Percentiles rank a stretch among this genome's conserved stretches.
phyloP scores from a whole-genome alignment of 2,329 filamentous ascomycete species.

The Claviceps sp. region DNA sequence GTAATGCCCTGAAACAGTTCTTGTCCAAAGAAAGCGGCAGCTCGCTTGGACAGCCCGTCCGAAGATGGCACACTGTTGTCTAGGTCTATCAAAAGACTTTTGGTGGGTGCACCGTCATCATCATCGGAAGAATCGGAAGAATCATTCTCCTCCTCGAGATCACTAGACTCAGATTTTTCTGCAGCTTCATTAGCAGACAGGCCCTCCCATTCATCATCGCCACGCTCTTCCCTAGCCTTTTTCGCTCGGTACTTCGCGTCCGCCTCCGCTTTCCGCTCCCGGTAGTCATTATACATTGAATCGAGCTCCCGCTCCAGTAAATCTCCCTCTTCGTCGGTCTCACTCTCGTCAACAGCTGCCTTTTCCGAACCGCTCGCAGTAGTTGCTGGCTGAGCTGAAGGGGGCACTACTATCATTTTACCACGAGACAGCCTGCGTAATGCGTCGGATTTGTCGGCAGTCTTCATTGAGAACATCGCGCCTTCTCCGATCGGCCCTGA shows the following conservation, averaged over 20 bases:
- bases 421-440: conserved; percentile 50
- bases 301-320: conserved; percentile 75
- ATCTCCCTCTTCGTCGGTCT: conserved; percentile 70
- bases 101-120: conserved; percentile 14
- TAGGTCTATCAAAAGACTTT: conserved; percentile 23
- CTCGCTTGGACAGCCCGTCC: conserved; percentile 60
- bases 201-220: conserved; percentile 86
- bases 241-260: conserved; percentile 89
- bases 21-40: conserved; percentile 82
- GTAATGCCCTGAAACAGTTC: conserved; percentile 68
- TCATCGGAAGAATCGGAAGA: conserved; percentile 23
- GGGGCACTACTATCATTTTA: conserved; percentile 58
- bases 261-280: conserved; percentile 60
- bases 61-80: conserved; percentile 30
- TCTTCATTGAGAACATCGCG: conserved; percentile 75
- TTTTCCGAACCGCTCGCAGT: conserved; percentile 43
- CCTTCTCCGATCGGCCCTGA: conserved; percentile 64
- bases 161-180: conserved; percentile 36
- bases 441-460: conserved; percentile 62
- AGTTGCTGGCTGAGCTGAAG: conserved; percentile 39
- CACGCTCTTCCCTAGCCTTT: conserved; percentile 66
- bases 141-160: conserved; percentile 44
- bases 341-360: conserved; percentile 42
- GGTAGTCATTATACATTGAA: conserved; percentile 73
- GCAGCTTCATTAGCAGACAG: conserved; percentile 54